A percentile compares a stretch with the other conserved stretches of the same genome.
Conservation (phyloP, 1,139 yeast genomes). For the Magnusiomyces tetraspermus region DNA sequence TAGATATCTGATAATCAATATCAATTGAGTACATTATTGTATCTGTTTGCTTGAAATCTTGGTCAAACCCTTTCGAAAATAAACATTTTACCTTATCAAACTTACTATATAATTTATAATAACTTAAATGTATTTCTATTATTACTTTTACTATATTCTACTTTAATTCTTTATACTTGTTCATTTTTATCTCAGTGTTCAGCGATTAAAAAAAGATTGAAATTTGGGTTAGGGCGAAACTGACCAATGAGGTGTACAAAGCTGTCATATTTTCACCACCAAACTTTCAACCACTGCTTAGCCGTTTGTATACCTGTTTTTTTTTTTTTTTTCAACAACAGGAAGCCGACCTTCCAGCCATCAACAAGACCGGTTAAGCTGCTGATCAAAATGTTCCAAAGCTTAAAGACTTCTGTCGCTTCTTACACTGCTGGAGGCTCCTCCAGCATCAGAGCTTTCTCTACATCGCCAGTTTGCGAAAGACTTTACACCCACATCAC, state of each 20-base stretch:
- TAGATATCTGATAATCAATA: too few relatives aligned
- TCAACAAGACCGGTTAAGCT: not conserved
- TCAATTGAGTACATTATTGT: too few relatives aligned
- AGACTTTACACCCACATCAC: constrained; percentile 28
- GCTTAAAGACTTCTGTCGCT: not conserved
- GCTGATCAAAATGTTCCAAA: not conserved
- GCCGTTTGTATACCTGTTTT: not conserved
- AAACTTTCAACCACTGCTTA: not conserved
- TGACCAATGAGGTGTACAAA: not conserved
- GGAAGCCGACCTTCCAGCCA: not conserved
- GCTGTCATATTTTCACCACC: constrained; percentile 1
- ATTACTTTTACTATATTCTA: not conserved
- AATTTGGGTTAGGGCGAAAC: not conserved
- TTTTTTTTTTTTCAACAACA: not conserved
- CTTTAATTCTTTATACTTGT: not conserved
- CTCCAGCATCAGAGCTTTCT: constrained; percentile 13
- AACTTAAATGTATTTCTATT: too few relatives aligned
- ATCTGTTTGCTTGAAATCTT: too few relatives aligned
- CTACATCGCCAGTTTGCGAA: constrained; percentile 11
- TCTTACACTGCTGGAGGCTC: not conserved
- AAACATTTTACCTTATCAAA: too few relatives aligned
- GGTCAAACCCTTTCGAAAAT: too few relatives aligned
- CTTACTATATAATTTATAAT: too few relatives aligned
- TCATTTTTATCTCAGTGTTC: too few relatives aligned
- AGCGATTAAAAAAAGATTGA: too few relatives aligned